phyloP scores from a whole-genome alignment of 169 alveolate genomes.

The Eimeria maxima region DNA sequence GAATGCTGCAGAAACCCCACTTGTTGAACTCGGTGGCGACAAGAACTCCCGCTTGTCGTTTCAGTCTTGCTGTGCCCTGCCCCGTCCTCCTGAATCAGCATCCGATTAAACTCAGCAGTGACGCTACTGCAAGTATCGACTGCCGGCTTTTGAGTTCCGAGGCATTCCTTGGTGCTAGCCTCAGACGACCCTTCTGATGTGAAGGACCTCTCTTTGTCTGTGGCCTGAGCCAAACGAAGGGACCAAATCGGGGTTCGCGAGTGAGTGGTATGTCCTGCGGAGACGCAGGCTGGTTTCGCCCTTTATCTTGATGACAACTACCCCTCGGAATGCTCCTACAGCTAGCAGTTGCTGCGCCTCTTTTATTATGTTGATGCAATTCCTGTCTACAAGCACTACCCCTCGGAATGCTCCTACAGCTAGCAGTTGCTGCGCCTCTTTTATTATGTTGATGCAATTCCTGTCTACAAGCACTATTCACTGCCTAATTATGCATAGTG shows the following conservation, averaged over 20 bases:
- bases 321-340: background rate
- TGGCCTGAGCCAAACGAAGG: background rate
- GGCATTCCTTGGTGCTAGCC: background rate
- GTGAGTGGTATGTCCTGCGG: too few relatives aligned
- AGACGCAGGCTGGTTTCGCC: background rate
- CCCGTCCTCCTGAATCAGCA: slow-evolving; percentile 18
- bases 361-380: background rate
- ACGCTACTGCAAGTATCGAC: slow-evolving; percentile 20
- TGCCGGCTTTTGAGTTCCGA: background rate
- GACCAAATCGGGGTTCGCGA: background rate
- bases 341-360: background rate
- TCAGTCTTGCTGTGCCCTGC: background rate
- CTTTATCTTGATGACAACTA: background rate
- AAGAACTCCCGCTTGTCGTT: slow-evolving; percentile 35
- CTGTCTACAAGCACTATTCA: background rate
- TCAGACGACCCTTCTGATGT: background rate
- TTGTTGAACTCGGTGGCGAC: slow-evolving; percentile 67
- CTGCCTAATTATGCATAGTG: background rate
- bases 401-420: background rate
- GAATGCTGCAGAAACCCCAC: slow-evolving; percentile 4
- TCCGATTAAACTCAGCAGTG: slow-evolving; percentile 28
- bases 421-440: background rate
- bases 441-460: background rate
- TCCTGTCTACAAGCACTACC: background rate
- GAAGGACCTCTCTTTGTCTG: background rate